Evolutionary conservation across 768 basidiomycete species (phyloP).

Genomic region (Russula abietina): DNA sequence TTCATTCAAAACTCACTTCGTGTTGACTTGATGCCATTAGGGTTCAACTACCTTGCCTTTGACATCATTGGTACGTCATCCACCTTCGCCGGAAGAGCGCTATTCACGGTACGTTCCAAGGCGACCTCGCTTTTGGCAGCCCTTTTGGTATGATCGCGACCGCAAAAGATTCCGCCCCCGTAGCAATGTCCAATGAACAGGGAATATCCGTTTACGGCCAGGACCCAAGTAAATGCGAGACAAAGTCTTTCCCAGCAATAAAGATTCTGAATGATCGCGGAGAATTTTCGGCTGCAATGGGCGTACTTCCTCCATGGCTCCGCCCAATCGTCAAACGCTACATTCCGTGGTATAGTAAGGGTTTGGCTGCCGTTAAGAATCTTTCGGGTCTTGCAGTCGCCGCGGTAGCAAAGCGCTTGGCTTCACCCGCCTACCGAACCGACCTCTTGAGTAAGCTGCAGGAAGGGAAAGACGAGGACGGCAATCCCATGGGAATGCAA

Average conservation of each 20-base stretch:
- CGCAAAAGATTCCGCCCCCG: conserved; percentile 65
- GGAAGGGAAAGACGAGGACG: conserved; percentile 68
- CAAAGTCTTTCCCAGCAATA: conserved; percentile 68
- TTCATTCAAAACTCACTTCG: not conserved
- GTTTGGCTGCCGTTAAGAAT: conserved; percentile 31
- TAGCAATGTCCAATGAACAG: conserved; percentile 48
- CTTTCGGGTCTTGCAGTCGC: conserved; percentile 33
- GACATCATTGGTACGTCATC: conserved; percentile 60
- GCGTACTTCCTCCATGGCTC: conserved; percentile 36
- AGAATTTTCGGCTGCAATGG: conserved; percentile 38
- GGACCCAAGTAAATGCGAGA: conserved; percentile 37
- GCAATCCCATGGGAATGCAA: conserved; percentile 70
- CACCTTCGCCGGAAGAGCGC: not conserved
- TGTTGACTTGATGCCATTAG: conserved; percentile 24
- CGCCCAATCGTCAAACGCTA: conserved; percentile 31
- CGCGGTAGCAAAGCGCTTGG: conserved; percentile 64
- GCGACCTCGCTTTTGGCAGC: conserved; percentile 73
- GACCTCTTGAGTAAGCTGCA: conserved; percentile 82
- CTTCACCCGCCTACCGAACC: conserved; percentile 60
- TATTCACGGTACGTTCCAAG: conserved; percentile 20
- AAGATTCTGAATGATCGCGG: conserved; percentile 52
- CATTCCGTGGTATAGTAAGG: conserved; percentile 36
- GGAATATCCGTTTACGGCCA: conserved; percentile 52
- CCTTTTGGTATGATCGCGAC: conserved; percentile 82
- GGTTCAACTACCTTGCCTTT: conserved; percentile 62